These are phyloP conservation scores for Geotrichum citri-aurantii DNA, from an alignment of 1,139 yeast species.

Conservation along the genomic window DNA sequence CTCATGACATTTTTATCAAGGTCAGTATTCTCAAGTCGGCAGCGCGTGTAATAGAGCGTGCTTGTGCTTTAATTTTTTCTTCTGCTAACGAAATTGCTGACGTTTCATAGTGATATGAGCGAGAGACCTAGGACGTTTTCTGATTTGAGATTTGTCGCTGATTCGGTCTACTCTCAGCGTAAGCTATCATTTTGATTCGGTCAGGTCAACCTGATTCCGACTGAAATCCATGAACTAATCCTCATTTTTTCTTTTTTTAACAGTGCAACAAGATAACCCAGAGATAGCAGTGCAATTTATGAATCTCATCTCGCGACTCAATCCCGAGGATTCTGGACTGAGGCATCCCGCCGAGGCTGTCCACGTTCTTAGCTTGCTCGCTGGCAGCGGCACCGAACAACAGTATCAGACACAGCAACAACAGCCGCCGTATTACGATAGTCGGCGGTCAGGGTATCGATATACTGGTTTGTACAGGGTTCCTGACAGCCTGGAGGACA, in stretches of 20 bases:
- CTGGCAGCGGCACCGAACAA: conserved; percentile 8
- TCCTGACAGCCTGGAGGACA: conserved; percentile 8
- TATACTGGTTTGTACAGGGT: conserved; percentile 13
- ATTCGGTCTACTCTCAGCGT: conserved; percentile 7
- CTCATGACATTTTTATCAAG: conserved; percentile 9
- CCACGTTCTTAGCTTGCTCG: conserved; percentile 9
- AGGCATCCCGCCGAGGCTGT: conserved; percentile 17
- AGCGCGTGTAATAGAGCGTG: background rate
- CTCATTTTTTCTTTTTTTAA: background rate
- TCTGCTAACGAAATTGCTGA: background rate
- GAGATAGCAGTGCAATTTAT: conserved; percentile 17
- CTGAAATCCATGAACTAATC: background rate
- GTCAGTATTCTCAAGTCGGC: background rate
- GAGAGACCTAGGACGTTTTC: conserved; percentile 9
- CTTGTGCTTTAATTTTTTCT: background rate
- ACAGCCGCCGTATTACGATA: conserved; percentile 3
- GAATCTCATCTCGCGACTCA: conserved; percentile 13
- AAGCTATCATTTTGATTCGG: background rate
- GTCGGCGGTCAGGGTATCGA: conserved; percentile 1
- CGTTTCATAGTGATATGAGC: background rate
- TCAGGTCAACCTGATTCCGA: background rate
- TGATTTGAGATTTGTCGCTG: conserved; percentile 10
- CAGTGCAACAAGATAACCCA: conserved; percentile 17
- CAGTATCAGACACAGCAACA: background rate
- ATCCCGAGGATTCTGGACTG: conserved; percentile 8